A percentile compares a stretch with the other conserved stretches of the same genome.
phyloP scores from a whole-genome alignment of 257 asterid species.

The Dorcoceras hygrometricum region DNA sequence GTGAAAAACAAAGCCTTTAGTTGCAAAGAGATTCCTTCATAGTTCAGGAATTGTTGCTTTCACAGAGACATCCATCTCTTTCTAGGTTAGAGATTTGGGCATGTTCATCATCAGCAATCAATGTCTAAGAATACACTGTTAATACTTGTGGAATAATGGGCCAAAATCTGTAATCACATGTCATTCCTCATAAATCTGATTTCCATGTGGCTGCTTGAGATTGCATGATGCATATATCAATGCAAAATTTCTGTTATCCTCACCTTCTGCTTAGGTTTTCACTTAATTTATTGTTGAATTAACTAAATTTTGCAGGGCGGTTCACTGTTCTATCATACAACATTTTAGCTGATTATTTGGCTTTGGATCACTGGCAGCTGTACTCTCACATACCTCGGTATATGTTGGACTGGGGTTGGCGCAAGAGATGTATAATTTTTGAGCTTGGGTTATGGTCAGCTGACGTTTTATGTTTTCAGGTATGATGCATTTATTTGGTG shows the following conservation, averaged over 20 bases:
- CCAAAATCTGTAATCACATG: background rate
- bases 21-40: too few species aligned
- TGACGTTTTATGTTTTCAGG: constrained; percentile 95
- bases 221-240: constrained; percentile 6
- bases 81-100: too few species aligned
- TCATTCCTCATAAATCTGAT: background rate
- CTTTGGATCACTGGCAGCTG: constrained; percentile 65
- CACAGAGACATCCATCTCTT: too few species aligned
- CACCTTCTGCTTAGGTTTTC: constrained; percentile 3
- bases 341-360: constrained; percentile 86
- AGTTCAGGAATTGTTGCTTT: too few species aligned
- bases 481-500: constrained; percentile 26
- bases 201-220: constrained; percentile 8
- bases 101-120: background rate
- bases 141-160: too few species aligned
- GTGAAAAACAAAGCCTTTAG: too few species aligned
- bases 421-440: constrained; percentile 67
- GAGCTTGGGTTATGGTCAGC: constrained; percentile 99
- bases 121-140: too few species aligned
- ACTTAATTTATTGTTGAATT: constrained; percentile 8
- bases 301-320: constrained; percentile 51
- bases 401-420: constrained; percentile 90
- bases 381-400: constrained; percentile 74
- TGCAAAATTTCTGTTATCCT: constrained; percentile 4
- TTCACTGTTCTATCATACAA: constrained; percentile 87